phyloP scores from a whole-genome alignment of 352 stramenopile genomes.

The Pythium sp. region DNA sequence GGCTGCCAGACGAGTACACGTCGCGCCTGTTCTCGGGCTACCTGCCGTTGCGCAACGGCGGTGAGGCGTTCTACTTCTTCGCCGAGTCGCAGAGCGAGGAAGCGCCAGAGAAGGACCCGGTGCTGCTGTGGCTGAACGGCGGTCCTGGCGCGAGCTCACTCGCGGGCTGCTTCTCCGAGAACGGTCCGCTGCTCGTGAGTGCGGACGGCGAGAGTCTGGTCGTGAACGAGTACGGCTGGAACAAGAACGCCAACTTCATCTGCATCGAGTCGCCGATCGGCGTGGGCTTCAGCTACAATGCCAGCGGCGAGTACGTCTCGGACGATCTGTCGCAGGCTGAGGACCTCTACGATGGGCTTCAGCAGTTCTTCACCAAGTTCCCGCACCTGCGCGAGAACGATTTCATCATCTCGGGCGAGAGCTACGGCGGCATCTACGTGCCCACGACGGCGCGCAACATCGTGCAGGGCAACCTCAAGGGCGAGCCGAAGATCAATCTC shows the following conservation, averaged over 20 bases:
- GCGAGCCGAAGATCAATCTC: constrained; percentile 38
- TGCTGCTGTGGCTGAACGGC: constrained; percentile 98
- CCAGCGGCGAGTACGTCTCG: constrained; percentile 32
- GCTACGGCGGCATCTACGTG: constrained; percentile 68
- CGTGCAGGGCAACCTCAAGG: constrained; percentile 33
- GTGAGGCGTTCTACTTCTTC: constrained; percentile 87
- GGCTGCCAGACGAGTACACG: constrained; percentile 17
- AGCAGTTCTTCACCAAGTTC: constrained; percentile 60
- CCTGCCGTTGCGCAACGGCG: constrained; percentile 16
- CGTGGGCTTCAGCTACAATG: constrained; percentile 66
- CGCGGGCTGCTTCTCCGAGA: constrained; percentile 92
- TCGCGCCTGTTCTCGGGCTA: constrained; percentile 22
- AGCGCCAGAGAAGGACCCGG: constrained; percentile 79
- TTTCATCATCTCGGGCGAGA: constrained; percentile 68
- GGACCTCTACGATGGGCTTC: constrained; percentile 74
- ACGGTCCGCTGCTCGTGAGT: constrained; percentile 95
- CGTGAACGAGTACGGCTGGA: constrained; percentile 64
- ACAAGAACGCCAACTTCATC: constrained; percentile 60
- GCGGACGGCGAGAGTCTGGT: constrained; percentile 82
- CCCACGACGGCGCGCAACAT: constrained; percentile 56
- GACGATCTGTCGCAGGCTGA: constrained; percentile 56
- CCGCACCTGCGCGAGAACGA: constrained; percentile 39
- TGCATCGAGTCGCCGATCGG: constrained; percentile 69
- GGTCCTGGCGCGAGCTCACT: constrained; percentile 94
- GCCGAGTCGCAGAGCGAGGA: constrained; percentile 95